Percentiles rank a stretch among this genome's conserved stretches.
These are phyloP conservation scores for Amphirosellinia nigrospora DNA, from an alignment of 495 filamentous ascomycete genomes.

Conservation along the genomic window DNA sequence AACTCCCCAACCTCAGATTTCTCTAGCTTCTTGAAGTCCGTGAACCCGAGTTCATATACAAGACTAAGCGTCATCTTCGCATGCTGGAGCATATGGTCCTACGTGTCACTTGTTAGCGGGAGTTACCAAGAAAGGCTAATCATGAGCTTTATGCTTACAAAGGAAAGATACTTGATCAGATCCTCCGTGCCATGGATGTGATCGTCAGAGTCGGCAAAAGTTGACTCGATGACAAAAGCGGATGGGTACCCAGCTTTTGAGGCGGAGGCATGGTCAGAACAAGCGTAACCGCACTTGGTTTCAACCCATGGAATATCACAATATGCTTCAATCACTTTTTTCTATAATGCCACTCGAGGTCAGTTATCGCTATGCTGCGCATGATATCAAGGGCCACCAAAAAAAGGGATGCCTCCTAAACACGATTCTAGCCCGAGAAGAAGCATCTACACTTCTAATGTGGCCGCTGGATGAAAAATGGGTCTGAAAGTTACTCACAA, in stretches of 20 bases:
- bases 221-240: conserved; percentile 93
- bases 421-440: not conserved
- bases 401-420: not conserved
- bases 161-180: conserved; percentile 83
- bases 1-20: conserved; percentile 38
- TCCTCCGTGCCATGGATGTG: conserved; percentile 93
- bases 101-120: not conserved
- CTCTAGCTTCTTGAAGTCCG: conserved; percentile 57
- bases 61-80: conserved; percentile 89
- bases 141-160: conserved; percentile 42
- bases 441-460: not conserved
- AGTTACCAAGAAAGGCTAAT: not conserved
- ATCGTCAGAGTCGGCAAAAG: conserved; percentile 82
- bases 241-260: conserved; percentile 94
- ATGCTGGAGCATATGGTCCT: conserved; percentile 96
- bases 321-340: conserved; percentile 83
- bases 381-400: not conserved
- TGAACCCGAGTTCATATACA: conserved; percentile 84
- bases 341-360: conserved; percentile 39
- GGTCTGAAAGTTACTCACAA: conserved; percentile 46
- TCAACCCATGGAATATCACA: conserved; percentile 88
- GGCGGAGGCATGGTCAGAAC: conserved; percentile 95
- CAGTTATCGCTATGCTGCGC: not conserved
- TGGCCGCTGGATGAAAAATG: not conserved
- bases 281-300: conserved; percentile 97